These are phyloP conservation scores for Epichloe coenophiala DNA, from an alignment of 2,329 filamentous ascomycete species.

Conservation along the genomic window DNA sequence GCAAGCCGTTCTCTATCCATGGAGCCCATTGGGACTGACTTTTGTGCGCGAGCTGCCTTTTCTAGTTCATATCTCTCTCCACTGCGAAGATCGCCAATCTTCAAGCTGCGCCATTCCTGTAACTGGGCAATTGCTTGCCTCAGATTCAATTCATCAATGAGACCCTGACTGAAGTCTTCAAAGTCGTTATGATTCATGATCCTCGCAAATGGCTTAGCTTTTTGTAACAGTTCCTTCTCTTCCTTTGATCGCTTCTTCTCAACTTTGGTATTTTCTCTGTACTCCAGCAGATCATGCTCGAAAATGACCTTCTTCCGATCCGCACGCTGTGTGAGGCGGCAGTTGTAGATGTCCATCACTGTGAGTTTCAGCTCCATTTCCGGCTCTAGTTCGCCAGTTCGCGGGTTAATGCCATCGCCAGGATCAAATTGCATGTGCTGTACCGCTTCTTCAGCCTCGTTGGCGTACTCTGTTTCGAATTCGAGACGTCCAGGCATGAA, in stretches of 20 bases:
- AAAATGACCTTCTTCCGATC: slow-evolving; percentile 96
- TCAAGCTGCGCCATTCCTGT: slow-evolving; percentile 82
- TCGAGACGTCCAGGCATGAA: slow-evolving; percentile 97
- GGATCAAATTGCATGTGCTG: slow-evolving; percentile 98
- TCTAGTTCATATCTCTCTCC: slow-evolving; percentile 91
- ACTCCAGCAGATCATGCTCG: slow-evolving; percentile 86
- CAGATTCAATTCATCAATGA: slow-evolving; percentile 84
- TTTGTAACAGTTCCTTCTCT: slow-evolving; percentile 79
- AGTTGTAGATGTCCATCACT: slow-evolving; percentile 97
- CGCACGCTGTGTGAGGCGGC: slow-evolving; percentile 74
- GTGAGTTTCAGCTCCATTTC: slow-evolving; percentile 97
- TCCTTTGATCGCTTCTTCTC: slow-evolving; percentile 97
- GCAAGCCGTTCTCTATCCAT: slow-evolving; percentile 74
- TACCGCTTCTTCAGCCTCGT: slow-evolving; percentile 94
- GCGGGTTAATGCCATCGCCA: slow-evolving; percentile 77
- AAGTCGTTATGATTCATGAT: slow-evolving; percentile 96
- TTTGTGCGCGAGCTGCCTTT: slow-evolving; percentile 63
- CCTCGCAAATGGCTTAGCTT: slow-evolving; percentile 86
- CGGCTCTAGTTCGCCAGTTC: slow-evolving; percentile 75
- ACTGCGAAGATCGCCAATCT: slow-evolving; percentile 70
- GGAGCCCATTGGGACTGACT: slow-evolving; percentile 57
- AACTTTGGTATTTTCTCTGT: slow-evolving; percentile 73
- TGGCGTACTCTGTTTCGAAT: slow-evolving; percentile 95
- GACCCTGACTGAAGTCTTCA: slow-evolving; percentile 67
- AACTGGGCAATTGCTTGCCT: slow-evolving; percentile 80